Evolutionary conservation across 805 yeast genomes (phyloP).

Genomic region (Pichia sporocuriosa): DNA sequence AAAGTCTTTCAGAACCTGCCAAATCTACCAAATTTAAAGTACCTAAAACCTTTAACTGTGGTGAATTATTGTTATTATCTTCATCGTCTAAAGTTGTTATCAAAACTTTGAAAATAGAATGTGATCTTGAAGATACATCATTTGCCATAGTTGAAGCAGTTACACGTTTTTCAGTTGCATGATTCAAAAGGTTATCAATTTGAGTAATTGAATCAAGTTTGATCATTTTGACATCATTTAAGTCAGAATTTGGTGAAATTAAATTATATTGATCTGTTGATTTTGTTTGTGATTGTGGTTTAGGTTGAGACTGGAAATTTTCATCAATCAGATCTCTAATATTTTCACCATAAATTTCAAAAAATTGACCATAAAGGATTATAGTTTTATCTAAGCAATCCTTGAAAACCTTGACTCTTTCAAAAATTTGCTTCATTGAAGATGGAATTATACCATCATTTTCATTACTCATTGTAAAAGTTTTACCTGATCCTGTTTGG

Average conservation of each 20-base stretch:
- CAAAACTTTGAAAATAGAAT: slow-evolving; percentile 65
- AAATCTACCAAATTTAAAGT: slow-evolving; percentile 76
- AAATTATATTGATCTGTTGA: slow-evolving; percentile 42
- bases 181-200: slow-evolving; percentile 43
- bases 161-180: slow-evolving; percentile 56
- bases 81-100: slow-evolving; percentile 28
- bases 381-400: too few relatives aligned
- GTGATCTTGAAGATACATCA: slow-evolving; percentile 86
- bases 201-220: slow-evolving; percentile 36
- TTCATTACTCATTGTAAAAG: slow-evolving; percentile 75
- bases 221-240: slow-evolving; percentile 53
- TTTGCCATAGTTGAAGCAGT: slow-evolving; percentile 81
- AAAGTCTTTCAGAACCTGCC: slow-evolving; percentile 89
- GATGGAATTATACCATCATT: slow-evolving; percentile 76
- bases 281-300: too few relatives aligned
- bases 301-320: slow-evolving; percentile 40
- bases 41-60: slow-evolving; percentile 51
- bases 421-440: slow-evolving; percentile 65
- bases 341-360: slow-evolving; percentile 85
- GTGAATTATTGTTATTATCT: not conserved
- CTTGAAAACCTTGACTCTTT: slow-evolving; percentile 42
- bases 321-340: slow-evolving; percentile 58
- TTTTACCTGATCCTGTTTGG: slow-evolving; percentile 94
- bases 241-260: slow-evolving; percentile 34
- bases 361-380: slow-evolving; percentile 70